Evolutionary conservation across 768 basidiomycete species (phyloP).

Genomic region (Leccinum subtestaceum): DNA sequence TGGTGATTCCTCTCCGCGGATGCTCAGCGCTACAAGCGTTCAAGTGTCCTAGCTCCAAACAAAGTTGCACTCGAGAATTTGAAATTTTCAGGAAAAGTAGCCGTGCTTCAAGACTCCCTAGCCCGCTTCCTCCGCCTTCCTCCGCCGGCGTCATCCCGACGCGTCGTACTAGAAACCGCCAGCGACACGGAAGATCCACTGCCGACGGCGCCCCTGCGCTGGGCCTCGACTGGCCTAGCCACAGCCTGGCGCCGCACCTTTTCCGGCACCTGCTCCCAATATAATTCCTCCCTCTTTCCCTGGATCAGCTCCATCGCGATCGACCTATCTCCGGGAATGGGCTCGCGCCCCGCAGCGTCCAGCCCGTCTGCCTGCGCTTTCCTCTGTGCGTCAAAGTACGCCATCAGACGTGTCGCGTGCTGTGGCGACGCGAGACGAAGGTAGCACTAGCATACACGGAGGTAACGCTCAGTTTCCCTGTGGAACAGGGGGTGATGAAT

Average conservation of each 20-base stretch:
- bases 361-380: constrained; percentile 49
- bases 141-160: background rate
- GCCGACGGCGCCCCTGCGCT: background rate
- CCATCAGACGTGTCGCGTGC: constrained; percentile 44
- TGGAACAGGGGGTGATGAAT: background rate
- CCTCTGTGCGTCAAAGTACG: constrained; percentile 39
- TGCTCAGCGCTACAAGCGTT: no score
- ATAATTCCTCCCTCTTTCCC: constrained; percentile 65
- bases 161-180: background rate
- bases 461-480: background rate
- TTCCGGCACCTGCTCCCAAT: constrained; percentile 79
- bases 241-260: constrained; percentile 65
- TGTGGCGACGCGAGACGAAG: constrained; percentile 58
- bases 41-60: no score
- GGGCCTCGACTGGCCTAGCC: constrained; percentile 36
- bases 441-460: constrained; percentile 53
- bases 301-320: constrained; percentile 55
- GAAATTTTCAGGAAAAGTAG: background rate
- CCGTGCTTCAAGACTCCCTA: constrained; percentile 5
- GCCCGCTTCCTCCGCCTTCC: constrained; percentile 18
- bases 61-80: background rate
- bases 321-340: constrained; percentile 17
- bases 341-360: constrained; percentile 46
- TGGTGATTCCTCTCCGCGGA: no score
- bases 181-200: background rate